A percentile compares a stretch with the other conserved stretches of the same genome.
phyloP scores from a whole-genome alignment of 345 rosid genomes.

The Pistacia vera region DNA sequence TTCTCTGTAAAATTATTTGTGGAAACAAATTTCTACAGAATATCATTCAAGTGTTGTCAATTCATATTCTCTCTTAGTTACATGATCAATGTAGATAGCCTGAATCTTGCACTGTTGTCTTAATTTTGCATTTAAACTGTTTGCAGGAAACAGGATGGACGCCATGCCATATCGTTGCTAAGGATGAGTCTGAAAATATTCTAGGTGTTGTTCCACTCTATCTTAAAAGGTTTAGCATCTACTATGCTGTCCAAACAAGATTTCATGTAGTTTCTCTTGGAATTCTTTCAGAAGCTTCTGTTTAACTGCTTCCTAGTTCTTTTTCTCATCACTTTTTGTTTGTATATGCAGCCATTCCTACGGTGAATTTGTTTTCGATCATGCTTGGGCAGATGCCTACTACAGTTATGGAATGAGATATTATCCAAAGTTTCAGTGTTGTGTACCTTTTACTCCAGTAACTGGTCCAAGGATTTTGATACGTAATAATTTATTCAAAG shows the following conservation, averaged over 20 bases:
- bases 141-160: conserved; percentile 93
- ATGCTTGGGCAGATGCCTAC: conserved; percentile 98
- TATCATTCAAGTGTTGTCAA: not conserved
- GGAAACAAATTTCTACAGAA: not conserved
- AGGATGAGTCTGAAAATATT: conserved; percentile 65
- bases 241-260: conserved; percentile 18
- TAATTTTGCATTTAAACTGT: conserved; percentile 11
- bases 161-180: conserved; percentile 82
- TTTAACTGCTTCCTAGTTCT: conserved; percentile 1
- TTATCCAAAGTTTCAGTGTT: conserved; percentile 94
- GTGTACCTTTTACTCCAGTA: conserved; percentile 97
- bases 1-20: not conserved
- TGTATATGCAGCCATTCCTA: conserved; percentile 75
- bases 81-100: not conserved
- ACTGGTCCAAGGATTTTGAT: conserved; percentile 88
- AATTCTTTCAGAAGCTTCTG: conserved; percentile 14
- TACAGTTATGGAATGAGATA: conserved; percentile 79
- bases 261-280: conserved; percentile 10
- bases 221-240: conserved; percentile 77
- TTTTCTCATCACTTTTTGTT: conserved; percentile 30
- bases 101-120: conserved; percentile 7
- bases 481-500: conserved; percentile 59
- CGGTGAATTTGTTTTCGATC: conserved; percentile 96
- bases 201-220: conserved; percentile 92
- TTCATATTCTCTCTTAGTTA: not conserved